phyloP scores from a whole-genome alignment of 2,329 filamentous ascomycete genomes.

The Westerdykella ornata region DNA sequence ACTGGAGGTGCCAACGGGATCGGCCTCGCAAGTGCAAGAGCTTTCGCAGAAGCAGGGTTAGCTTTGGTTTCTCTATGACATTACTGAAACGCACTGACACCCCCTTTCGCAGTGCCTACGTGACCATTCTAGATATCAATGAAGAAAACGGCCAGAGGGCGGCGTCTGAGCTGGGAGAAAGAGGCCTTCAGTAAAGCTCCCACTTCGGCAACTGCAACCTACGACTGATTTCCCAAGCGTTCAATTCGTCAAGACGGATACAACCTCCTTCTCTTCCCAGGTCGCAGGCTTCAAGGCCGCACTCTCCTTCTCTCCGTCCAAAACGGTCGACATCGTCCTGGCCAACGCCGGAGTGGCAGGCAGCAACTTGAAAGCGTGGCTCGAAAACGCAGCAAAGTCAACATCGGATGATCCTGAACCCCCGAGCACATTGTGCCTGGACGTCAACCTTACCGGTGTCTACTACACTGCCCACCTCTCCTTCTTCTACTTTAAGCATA shows the following conservation, averaged over 20 bases:
- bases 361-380: constrained; percentile 6
- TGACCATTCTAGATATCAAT: constrained; percentile 22
- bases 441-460: constrained; percentile 22
- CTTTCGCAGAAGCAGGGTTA: constrained; percentile 21
- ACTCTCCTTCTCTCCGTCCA: constrained; percentile 12
- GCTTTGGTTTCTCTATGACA: constrained; percentile 1
- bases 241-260: constrained; percentile 24
- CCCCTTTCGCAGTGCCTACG: constrained; percentile 14
- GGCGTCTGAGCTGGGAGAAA: constrained; percentile 6
- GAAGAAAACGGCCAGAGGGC: constrained; percentile 8
- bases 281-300: constrained; percentile 26
- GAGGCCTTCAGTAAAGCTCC: constrained; percentile 11
- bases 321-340: constrained; percentile 26
- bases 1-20: constrained; percentile 24
- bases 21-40: constrained; percentile 14
- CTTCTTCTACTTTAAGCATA: constrained; percentile 25
- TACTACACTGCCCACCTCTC: constrained; percentile 26
- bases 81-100: background rate
- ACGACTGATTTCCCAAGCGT: constrained; percentile 10
- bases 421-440: constrained; percentile 17
- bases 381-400: constrained; percentile 1
- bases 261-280: constrained; percentile 22
- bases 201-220: background rate
- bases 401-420: constrained; percentile 13
- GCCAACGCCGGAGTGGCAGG: constrained; percentile 19